These are phyloP conservation scores for Viridothelium virens DNA, from an alignment of 495 filamentous ascomycete genomes.

Conservation along the genomic window DNA sequence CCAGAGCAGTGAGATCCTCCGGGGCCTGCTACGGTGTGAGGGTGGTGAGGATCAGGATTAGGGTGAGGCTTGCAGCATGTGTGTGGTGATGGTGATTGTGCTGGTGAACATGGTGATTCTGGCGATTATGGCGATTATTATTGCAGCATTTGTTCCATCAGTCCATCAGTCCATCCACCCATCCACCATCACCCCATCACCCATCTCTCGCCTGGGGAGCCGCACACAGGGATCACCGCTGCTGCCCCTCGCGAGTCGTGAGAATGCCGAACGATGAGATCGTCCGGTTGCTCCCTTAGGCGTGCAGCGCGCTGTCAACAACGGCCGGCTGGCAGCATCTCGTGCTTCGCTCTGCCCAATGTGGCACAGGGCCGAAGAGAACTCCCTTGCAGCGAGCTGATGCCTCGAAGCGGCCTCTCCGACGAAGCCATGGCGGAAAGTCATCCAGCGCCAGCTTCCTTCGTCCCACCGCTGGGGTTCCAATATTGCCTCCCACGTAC, in stretches of 20 bases:
- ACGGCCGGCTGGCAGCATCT: constrained; percentile 11
- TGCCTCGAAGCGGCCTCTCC: constrained; percentile 9
- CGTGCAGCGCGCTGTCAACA: constrained; percentile 4
- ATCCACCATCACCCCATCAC: too few species aligned
- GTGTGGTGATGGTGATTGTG: too few species aligned
- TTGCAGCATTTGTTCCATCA: too few species aligned
- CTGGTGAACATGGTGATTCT: too few species aligned
- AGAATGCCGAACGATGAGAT: constrained; percentile 8
- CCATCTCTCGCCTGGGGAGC: too few species aligned
- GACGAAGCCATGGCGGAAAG: constrained; percentile 6
- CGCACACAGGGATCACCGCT: not conserved
- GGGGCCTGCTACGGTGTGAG: too few species aligned
- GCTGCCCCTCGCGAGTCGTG: not conserved
- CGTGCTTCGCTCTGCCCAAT: not conserved
- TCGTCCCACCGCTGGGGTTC: constrained; percentile 6
- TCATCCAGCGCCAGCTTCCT: constrained; percentile 10
- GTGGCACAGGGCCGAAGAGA: constrained; percentile 5
- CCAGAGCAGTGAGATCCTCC: constrained; percentile 10
- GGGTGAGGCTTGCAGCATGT: too few species aligned
- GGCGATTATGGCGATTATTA: too few species aligned
- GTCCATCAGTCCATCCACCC: too few species aligned
- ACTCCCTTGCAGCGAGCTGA: constrained; percentile 9
- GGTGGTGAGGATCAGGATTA: too few species aligned
- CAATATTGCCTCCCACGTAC: constrained; percentile 5
- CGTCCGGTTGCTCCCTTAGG: constrained; percentile 8